Percentiles rank a stretch among this genome's conserved stretches.
phyloP scores from a whole-genome alignment of 2,329 filamentous ascomycete genomes.

The Botrytis fabae region DNA sequence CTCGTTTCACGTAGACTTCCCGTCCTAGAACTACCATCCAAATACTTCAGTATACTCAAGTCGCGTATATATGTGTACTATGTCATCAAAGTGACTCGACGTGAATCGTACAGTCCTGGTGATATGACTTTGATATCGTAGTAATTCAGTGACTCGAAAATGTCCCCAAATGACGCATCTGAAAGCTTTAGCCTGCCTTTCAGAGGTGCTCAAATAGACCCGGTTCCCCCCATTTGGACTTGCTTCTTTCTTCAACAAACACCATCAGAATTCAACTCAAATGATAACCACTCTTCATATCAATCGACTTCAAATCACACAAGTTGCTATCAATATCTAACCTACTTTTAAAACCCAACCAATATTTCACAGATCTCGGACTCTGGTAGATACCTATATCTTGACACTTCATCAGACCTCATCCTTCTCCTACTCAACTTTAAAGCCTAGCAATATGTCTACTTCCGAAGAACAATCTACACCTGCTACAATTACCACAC shows the following conservation, averaged over 20 bases:
- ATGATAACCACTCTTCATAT: not conserved
- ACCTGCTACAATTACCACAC: not conserved
- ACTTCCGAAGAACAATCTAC: not conserved
- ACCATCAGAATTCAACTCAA: no score
- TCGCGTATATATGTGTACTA: no score
- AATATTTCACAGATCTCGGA: not conserved
- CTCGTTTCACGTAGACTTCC: not conserved
- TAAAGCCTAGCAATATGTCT: not conserved
- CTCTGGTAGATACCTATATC: not conserved
- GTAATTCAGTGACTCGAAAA: not conserved
- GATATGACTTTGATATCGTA: not conserved
- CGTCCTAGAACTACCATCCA: not conserved
- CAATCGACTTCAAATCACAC: not conserved
- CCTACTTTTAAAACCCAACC: no score
- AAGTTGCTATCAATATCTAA: not conserved
- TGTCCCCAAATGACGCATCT: not conserved
- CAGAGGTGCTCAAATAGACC: not conserved
- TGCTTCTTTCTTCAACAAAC: not conserved
- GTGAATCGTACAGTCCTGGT: not conserved
- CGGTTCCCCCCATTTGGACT: not conserved
- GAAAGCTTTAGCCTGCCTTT: not conserved
- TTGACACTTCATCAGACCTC: not conserved
- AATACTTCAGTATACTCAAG: not conserved
- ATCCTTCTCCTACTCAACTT: not conserved
- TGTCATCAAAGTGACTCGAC: not conserved